phyloP scores from a whole-genome alignment of 1,284 basidiomycete species.

The Taiwanofungus camphoratus region DNA sequence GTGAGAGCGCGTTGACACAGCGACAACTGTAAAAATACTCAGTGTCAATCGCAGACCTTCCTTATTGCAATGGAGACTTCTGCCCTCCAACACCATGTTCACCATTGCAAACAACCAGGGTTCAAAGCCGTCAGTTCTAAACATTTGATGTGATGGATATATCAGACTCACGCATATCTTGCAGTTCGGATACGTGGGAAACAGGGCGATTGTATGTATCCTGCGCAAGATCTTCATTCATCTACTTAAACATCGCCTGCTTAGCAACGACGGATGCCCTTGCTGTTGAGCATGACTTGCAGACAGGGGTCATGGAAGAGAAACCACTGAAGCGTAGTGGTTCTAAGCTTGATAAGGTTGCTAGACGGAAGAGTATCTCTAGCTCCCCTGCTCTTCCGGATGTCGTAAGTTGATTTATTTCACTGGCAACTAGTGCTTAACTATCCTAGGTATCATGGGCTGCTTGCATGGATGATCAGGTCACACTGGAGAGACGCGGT shows the following conservation, averaged over 20 bases:
- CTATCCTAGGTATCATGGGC: slow-evolving; percentile 16
- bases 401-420: slow-evolving; percentile 4
- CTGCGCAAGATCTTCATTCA: too few relatives aligned
- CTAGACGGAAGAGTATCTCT: background rate
- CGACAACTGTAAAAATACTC: slow-evolving; percentile 2
- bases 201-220: background rate
- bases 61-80: slow-evolving; percentile 6
- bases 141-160: background rate
- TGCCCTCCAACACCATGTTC: slow-evolving; percentile 3
- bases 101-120: background rate
- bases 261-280: background rate
- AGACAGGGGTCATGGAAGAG: background rate
- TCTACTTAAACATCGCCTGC: too few relatives aligned
- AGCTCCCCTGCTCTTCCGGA: background rate
- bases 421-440: background rate
- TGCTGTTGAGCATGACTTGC: background rate
- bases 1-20: slow-evolving; percentile 11
- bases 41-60: slow-evolving; percentile 11
- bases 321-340: too few relatives aligned
- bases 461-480: slow-evolving; percentile 18
- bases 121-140: slow-evolving; percentile 7
- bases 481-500: slow-evolving; percentile 9
- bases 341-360: background rate
- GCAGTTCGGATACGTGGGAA: slow-evolving; percentile 6
- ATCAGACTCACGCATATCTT: background rate